Conservation (phyloP, 805 yeast species). For the Hanseniaspora guilliermondii region DNA sequence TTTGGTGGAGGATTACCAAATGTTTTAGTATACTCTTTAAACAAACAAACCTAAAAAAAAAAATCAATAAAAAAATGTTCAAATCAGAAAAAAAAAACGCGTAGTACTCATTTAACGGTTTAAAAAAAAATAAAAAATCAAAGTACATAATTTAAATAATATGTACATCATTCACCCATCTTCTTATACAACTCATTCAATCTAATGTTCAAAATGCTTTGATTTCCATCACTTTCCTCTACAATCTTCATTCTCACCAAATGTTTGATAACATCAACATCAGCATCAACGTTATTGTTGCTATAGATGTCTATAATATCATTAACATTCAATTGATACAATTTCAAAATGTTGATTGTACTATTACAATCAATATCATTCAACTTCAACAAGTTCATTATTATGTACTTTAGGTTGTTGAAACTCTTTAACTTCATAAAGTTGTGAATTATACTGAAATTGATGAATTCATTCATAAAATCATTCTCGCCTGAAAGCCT, state of each 20-base stretch:
- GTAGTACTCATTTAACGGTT: background rate
- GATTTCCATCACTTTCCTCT: constrained; percentile 6
- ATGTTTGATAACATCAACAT: background rate
- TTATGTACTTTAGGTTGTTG: background rate
- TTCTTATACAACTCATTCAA: constrained; percentile 2
- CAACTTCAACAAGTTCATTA: background rate
- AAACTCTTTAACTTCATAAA: background rate
- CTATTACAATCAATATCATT: background rate
- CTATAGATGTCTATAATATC: constrained; percentile 6
- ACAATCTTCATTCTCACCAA: constrained; percentile 3
- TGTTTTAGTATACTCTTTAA: too few species aligned
- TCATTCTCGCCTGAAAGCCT: background rate
- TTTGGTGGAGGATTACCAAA: too few species aligned
- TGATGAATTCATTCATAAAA: background rate
- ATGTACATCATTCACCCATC: background rate
- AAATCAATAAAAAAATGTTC: too few species aligned
- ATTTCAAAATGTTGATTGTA: background rate
- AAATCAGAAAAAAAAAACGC: background rate
- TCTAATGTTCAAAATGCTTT: constrained; percentile 6
- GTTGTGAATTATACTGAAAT: background rate
- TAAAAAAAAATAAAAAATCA: background rate
- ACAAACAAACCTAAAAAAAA: background rate
- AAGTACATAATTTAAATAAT: background rate
- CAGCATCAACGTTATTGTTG: background rate
- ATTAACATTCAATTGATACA: constrained; percentile 2